Percentiles rank a stretch among this genome's conserved stretches.
Conservation (phyloP, 192 early-diverging fungal species). For the Entomortierella parvispora region DNA sequence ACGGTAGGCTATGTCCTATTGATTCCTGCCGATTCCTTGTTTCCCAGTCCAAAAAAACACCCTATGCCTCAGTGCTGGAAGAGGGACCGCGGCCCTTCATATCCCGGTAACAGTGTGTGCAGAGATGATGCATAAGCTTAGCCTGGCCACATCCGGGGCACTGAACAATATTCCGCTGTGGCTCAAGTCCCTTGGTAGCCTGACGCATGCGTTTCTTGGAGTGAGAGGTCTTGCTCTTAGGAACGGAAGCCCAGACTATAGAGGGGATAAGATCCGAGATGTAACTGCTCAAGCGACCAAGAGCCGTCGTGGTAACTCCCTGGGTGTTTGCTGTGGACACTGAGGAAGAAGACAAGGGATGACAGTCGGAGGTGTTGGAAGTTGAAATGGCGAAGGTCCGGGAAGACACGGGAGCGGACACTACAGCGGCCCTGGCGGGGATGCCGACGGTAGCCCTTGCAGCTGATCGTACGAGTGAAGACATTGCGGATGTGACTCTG, state of each 20-base stretch:
- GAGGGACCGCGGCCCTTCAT: conserved; percentile 61
- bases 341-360: not conserved
- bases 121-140: conserved; percentile 82
- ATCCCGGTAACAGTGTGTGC: conserved; percentile 76
- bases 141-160: conserved; percentile 83
- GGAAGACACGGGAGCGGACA: no score
- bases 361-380: not conserved
- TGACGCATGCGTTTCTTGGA: conserved; percentile 89
- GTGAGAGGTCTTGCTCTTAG: conserved; percentile 94
- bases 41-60: no score
- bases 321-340: not conserved
- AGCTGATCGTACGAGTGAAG: no score
- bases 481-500: no score
- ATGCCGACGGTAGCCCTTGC: no score
- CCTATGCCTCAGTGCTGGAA: conserved; percentile 26
- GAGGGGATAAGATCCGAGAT: conserved; percentile 49
- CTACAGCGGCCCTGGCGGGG: no score
- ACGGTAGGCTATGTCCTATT: no score
- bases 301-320: conserved; percentile 20
- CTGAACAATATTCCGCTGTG: conserved; percentile 70
- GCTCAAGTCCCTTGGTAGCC: conserved; percentile 80
- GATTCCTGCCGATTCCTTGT: no score
- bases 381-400: conserved; percentile 33
- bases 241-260: conserved; percentile 68
- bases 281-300: conserved; percentile 46